Percentiles rank a stretch among this genome's conserved stretches.
Conservation (phyloP, 192 early-diverging fungal genomes). For the Cladochytrium replicatum region DNA sequence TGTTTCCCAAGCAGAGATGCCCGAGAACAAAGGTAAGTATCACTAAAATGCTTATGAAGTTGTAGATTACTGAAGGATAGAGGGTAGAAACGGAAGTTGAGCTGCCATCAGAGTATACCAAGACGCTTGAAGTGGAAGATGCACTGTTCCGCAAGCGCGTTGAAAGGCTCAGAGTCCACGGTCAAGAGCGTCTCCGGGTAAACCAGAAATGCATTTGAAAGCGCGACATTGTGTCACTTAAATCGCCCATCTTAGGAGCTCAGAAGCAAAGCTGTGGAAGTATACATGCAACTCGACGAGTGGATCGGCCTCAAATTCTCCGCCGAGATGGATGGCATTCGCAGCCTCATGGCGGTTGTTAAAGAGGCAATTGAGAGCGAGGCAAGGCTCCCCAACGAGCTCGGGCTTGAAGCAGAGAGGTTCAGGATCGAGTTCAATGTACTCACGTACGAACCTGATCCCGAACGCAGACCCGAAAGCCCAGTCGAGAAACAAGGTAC, state of each 20-base stretch:
- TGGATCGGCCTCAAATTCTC: constrained; percentile 38
- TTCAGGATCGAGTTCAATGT: constrained; percentile 41
- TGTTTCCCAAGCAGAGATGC: constrained; percentile 13
- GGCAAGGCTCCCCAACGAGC: constrained; percentile 35
- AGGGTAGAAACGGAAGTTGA: constrained; percentile 41
- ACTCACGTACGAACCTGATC: constrained; percentile 42
- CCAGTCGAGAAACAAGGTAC: constrained; percentile 39
- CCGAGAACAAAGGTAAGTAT: constrained; percentile 23
- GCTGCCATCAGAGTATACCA: constrained; percentile 27
- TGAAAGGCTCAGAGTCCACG: constrained; percentile 30
- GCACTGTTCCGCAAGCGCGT: constrained; percentile 28
- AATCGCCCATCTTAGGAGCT: constrained; percentile 33
- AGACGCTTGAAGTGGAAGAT: constrained; percentile 40
- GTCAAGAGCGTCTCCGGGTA: constrained; percentile 27
- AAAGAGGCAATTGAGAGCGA: constrained; percentile 54
- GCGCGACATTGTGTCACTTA: neutral
- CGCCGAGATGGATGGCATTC: constrained; percentile 48
- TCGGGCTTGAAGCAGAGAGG: constrained; percentile 41
- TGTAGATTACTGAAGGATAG: no score
- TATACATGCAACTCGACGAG: constrained; percentile 44
- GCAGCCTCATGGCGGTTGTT: constrained; percentile 36
- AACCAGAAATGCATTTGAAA: neutral
- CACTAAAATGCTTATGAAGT: no score
- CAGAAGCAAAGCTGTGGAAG: constrained; percentile 38
- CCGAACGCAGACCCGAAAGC: constrained; percentile 42